A percentile compares a stretch with the other conserved stretches of the same genome.
Evolutionary conservation across 306 rosid genomes (phyloP).

Genomic region (Lagenaria siceraria): DNA sequence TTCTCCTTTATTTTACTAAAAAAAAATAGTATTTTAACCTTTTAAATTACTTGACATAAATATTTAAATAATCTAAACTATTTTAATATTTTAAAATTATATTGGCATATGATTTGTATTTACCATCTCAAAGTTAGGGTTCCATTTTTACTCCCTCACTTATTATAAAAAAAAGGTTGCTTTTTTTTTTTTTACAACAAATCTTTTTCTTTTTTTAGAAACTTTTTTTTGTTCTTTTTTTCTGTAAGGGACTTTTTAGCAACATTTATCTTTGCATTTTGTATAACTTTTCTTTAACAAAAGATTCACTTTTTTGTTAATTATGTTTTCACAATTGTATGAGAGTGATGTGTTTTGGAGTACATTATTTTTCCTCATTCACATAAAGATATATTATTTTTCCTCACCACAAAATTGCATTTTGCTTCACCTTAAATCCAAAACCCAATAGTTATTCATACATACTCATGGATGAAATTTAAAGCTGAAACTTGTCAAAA

Average conservation of each 20-base stretch:
- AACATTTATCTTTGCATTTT: not conserved
- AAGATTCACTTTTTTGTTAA: not conserved
- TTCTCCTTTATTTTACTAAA: too few relatives aligned
- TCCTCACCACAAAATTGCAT: not conserved
- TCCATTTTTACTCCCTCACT: too few relatives aligned
- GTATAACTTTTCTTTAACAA: not conserved
- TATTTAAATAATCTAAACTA: too few relatives aligned
- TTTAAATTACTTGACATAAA: too few relatives aligned
- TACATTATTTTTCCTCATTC: not conserved
- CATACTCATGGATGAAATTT: not conserved
- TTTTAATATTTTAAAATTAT: too few relatives aligned
- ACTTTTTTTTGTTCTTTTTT: too few relatives aligned
- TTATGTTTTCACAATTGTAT: not conserved
- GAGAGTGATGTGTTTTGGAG: not conserved
- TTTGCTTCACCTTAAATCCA: not conserved
- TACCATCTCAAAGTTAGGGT: too few relatives aligned
- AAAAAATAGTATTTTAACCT: too few relatives aligned
- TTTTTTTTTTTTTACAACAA: too few relatives aligned
- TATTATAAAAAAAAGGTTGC: too few relatives aligned
- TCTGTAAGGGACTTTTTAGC: not conserved
- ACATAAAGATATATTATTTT: not conserved
- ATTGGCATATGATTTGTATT: too few relatives aligned
- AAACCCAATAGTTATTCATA: not conserved
- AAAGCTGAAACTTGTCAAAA: not conserved
- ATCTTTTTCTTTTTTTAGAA: too few relatives aligned